Evolutionary conservation across 2,329 filamentous ascomycete genomes (phyloP), one percentile per base, ranked within the genome.

Genomic region (Rachicladosporium sp.): DNA sequence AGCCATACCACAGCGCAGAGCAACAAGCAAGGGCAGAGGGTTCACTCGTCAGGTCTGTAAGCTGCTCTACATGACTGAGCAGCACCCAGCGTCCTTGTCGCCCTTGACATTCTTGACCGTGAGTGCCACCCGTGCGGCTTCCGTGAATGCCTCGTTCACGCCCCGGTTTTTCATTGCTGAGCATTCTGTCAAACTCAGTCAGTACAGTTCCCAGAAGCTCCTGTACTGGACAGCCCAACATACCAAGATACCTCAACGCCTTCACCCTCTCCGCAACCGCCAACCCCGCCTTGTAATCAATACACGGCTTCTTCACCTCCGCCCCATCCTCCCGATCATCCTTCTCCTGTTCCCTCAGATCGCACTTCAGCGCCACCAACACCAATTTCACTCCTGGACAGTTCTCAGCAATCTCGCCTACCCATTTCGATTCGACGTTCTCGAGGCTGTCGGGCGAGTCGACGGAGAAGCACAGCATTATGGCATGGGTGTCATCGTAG

Each of bases 341-440:
- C 30, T 74, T 76, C 46, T 68, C 67, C 40, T 77, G 74, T 65
- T 95, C 89, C 50, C 91, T 77, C 55, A 98, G 67, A 65, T 98
- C 91, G 67, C 91, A 98, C 68, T 98, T 98, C 51, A 98, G 74
- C 15, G 91, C 91, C 4, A 95, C 88, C 6, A 98, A 73, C 11
- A 98, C 91, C 34, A 98, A 76, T 63, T 93, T 93, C 47, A 95
- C 91, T 43, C 82, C 85, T 1, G 87, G 86, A 65, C 91, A 96
- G 66, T 98, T 95, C 66, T 98, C 91, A 46, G 88, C 84, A 50
- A 98, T 98, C 65, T 98, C 91, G 46, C 85, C 82, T 4, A 95
- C 85, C 91, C 91, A 98, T 67, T 98, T 98, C 52, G 85, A 89
- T 63, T 94, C 87, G 45, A 98, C 87, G 74, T 98, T 98, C 63